Evolutionary conservation across 1,139 yeast species (phyloP).

Genomic region (Eremothecium coryli): DNA sequence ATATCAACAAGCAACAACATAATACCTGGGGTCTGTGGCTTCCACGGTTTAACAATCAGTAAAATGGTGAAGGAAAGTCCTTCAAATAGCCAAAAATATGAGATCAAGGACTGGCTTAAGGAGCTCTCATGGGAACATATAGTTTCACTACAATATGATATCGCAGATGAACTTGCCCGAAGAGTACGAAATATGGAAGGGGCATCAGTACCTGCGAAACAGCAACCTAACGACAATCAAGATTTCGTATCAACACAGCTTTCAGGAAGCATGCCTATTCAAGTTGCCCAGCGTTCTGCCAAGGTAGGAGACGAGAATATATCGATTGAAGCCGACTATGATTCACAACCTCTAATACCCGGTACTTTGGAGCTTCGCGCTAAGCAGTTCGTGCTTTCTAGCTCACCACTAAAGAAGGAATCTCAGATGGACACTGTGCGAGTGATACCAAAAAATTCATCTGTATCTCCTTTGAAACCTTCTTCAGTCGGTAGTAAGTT

Average conservation of each 20-base stretch:
- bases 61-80: too few relatives aligned
- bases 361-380: conserved; percentile 10
- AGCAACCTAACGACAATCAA: conserved; percentile 15
- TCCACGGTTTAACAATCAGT: too few relatives aligned
- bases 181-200: conserved; percentile 4
- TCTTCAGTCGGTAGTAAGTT: too few relatives aligned
- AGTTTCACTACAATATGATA: conserved; percentile 4
- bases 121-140: conserved; percentile 4
- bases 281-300: neutral
- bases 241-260: conserved; percentile 22
- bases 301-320: neutral
- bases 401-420: conserved; percentile 18
- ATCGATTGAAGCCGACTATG: neutral
- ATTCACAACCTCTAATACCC: conserved; percentile 7
- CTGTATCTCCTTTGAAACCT: conserved; percentile 1
- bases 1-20: too few relatives aligned
- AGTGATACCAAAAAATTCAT: neutral
- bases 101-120: conserved; percentile 2
- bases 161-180: conserved; percentile 4
- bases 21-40: too few relatives aligned
- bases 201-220: neutral
- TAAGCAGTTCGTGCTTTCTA: conserved; percentile 13
- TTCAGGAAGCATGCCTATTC: neutral
- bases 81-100: conserved; percentile 1
- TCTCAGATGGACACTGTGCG: neutral